Conservation (phyloP, 169 alveolate genomes). For the Eimeria tenella region DNA sequence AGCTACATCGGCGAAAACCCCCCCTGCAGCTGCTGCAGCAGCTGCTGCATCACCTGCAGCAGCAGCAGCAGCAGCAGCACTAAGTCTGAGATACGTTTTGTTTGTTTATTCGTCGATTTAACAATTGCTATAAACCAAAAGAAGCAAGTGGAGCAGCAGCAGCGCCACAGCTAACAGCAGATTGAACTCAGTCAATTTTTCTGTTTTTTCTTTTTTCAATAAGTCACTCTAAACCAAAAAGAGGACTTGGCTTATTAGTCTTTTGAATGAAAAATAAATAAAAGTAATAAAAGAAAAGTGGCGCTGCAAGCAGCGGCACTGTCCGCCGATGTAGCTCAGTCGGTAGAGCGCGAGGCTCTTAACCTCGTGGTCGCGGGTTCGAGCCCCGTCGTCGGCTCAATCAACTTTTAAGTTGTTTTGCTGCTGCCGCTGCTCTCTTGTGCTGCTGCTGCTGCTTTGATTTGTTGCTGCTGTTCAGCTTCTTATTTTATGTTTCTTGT, state of each 20-base stretch:
- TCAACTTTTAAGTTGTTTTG: background rate
- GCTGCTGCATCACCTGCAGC: background rate
- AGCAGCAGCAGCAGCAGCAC: constrained; percentile 26
- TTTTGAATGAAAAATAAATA: background rate
- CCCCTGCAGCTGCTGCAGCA: background rate
- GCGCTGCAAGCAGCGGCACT: background rate
- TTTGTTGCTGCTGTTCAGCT: background rate
- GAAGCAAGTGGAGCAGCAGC: constrained; percentile 42
- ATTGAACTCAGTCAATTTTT: too few relatives aligned
- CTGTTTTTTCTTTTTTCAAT: too few relatives aligned
- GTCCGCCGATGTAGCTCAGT: constrained; percentile 96
- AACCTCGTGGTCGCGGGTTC: constrained; percentile 99
- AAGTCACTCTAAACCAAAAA: too few relatives aligned
- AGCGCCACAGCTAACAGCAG: background rate
- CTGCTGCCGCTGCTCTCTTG: background rate
- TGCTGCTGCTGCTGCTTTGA: background rate
- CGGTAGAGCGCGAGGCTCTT: constrained; percentile 99
- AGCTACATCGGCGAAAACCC: constrained; percentile 88
- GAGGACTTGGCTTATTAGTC: too few relatives aligned
- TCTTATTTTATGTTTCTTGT: too few relatives aligned
- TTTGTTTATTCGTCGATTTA: background rate
- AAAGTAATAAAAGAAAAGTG: background rate
- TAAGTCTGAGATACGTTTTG: background rate
- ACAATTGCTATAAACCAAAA: background rate
- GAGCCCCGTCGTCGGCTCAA: constrained; percentile 94